Base-by-base conservation (phyloP, 345 rosid species). In the Acer negundo region DNA sequence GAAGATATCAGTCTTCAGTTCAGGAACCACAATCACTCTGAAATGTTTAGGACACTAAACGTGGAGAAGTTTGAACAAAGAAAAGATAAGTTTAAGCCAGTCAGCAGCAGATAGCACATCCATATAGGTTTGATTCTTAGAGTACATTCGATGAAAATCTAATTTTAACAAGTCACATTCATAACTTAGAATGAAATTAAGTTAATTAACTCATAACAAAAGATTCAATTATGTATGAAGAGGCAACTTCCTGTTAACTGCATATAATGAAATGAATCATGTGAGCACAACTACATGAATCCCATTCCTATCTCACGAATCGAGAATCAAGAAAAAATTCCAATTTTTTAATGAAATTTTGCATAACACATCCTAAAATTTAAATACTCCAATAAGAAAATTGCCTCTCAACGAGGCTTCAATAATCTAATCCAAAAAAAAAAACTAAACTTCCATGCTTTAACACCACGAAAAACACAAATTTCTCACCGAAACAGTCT, bases 401-500 rank as follows among this genome's bases (percentile, higher is more conserved):
- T 3, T 58, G 19, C 28, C 23, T 59, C 26, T 53, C 31, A 11
- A 19, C 2, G 44, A 67, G 24, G 22, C 31, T 44, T 11, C 1
- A 51, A 20, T 59, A 31, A 22, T 11, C n/a, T 69, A 69, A 69
- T 22, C 28, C 35, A 47, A 69, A 35, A 40, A 47, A 69, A 35
- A 40, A 58, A 40, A 20, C 13, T 35, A 31, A 59, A 59, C 24
- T 59, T 59, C 22, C 20, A 59, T 19, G 26, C 11, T 59, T 59
- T 7, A 59, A 59, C 63, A 20, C n/a, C 42, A 40, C 15, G 23
- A 3, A 26, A 63, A 63, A 47, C 56, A 46, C 46, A 13, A 56
- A 74, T 7, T 11, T 58, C 82, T 86, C 79, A 77, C 81, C 85
- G 11, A 66, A 67, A 42, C n/a, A 35, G 35, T 53, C 76, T n/a